Base-by-base conservation (phyloP, 2,329 filamentous ascomycete genomes). In the Nigrospora osmanthi region DNA sequence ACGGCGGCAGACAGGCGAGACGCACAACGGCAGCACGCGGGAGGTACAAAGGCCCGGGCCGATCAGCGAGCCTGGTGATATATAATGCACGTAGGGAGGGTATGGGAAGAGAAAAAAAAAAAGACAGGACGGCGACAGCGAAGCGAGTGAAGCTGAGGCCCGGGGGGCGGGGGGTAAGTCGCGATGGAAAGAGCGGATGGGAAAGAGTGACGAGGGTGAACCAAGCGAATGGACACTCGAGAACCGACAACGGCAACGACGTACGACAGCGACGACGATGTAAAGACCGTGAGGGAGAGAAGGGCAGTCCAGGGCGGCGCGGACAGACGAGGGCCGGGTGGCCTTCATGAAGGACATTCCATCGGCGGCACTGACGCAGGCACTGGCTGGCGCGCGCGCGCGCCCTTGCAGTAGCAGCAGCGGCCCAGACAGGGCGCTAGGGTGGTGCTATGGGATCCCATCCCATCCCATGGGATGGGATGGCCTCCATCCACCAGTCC, bases 121-220 rank as follows among this genome's bases (percentile, higher is more conserved):
- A 71, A 54, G 69, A 72, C 56, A 54, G 69, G 67, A 72, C 66
- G 63, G 68, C 55, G 57, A 61, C 64, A 68, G 66, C 65, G 67
- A 62, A 59, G 68, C 63, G 70, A 71, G 60, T 69, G 67, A 69
- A 69, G 66, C 60, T 66, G 67, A 67, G 55, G 60, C 65, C 67
- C 2, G 35, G 17, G 35, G 38, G 48, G 32, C 41, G 11, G 35
- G 17, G 35, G 38, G 48, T 30, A 41, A 13, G 6, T 4, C n/a
- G 17, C 35, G 52, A 43, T 36, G 35, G 45, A 65, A 63, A 53
- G 64, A 66, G 57, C 57, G 67, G 67, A 66, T 65, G 63, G 62
- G 42, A 53, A 59, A 52, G 56, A 54, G 54, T 49, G 55, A 54
- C 52, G 52, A 28, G 23, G 23, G 52, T 53, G 48, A 54, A 42